Conservation (phyloP, 345 rosid genomes). For the thale cress (Arabidopsis thaliana) region DNA sequence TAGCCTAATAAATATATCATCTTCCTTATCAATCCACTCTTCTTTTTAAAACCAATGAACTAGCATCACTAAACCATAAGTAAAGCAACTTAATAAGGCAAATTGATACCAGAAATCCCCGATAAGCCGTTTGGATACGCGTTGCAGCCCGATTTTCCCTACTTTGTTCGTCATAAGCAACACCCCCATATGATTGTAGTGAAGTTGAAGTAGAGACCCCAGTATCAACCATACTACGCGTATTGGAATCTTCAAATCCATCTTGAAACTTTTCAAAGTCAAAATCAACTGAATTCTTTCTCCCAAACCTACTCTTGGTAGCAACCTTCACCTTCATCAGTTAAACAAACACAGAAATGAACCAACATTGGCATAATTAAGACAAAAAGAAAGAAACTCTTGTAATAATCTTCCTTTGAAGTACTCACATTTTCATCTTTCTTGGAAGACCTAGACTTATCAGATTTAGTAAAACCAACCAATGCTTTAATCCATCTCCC, state of each 20-base stretch:
- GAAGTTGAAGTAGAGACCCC: constrained; percentile 63
- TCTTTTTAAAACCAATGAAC: too few species aligned
- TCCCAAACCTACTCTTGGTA: constrained; percentile 63
- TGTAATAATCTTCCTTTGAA: background rate
- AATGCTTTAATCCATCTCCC: constrained; percentile 96
- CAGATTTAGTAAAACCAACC: constrained; percentile 81
- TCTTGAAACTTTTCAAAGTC: constrained; percentile 57
- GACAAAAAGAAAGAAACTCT: background rate
- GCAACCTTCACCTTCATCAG: constrained; percentile 53
- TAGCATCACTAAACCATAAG: background rate
- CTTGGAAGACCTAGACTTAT: constrained; percentile 72
- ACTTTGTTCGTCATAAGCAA: constrained; percentile 49
- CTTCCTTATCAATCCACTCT: constrained; percentile 24
- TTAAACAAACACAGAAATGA: constrained; percentile 30
- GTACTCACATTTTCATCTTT: constrained; percentile 68
- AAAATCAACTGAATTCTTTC: constrained; percentile 69
- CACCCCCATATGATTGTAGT: constrained; percentile 50
- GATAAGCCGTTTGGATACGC: constrained; percentile 89
- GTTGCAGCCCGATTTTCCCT: constrained; percentile 79
- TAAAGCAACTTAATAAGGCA: background rate
- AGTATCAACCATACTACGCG: constrained; percentile 47
- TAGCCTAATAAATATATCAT: constrained; percentile 62
- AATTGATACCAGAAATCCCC: constrained; percentile 85
- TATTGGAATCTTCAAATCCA: constrained; percentile 57
- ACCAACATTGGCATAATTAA: background rate